Percentiles rank a stretch among this genome's conserved stretches.
These are phyloP conservation scores for Teratosphaeria gauchensis DNA, from an alignment of 2,329 filamentous ascomycete genomes.

Conservation along the genomic window DNA sequence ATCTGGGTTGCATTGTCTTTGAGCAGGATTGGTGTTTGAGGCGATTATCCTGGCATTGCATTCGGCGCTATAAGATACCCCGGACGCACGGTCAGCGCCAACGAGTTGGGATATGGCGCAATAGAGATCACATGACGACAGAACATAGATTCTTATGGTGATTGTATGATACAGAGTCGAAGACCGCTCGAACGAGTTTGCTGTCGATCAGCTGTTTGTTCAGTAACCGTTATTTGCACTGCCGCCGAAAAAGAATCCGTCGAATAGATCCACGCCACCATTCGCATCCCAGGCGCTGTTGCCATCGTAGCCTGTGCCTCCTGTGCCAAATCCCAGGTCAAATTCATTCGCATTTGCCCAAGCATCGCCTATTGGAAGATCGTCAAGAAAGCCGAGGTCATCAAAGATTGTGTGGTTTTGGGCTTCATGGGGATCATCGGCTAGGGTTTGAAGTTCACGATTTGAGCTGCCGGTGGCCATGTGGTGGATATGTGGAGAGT, in stretches of 20 bases:
- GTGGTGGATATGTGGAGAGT: neutral
- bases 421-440: neutral
- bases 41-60: neutral
- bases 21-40: neutral
- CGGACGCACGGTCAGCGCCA: neutral
- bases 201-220: slow-evolving; percentile 22
- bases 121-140: neutral
- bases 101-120: neutral
- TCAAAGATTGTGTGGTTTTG: slow-evolving; percentile 26
- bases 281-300: slow-evolving; percentile 46
- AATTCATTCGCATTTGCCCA: slow-evolving; percentile 25
- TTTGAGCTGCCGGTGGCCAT: neutral
- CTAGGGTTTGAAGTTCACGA: neutral
- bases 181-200: neutral
- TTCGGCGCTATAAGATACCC: neutral
- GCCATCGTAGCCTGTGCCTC: slow-evolving; percentile 16
- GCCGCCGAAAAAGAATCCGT: slow-evolving; percentile 60
- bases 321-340: slow-evolving; percentile 48
- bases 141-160: neutral
- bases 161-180: neutral
- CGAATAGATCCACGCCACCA: slow-evolving; percentile 44
- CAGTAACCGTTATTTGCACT: neutral
- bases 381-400: slow-evolving; percentile 47
- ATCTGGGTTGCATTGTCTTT: neutral
- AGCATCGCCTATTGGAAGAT: slow-evolving; percentile 39